phyloP scores from a whole-genome alignment of 495 filamentous ascomycete species.

The Neurospora africana region DNA sequence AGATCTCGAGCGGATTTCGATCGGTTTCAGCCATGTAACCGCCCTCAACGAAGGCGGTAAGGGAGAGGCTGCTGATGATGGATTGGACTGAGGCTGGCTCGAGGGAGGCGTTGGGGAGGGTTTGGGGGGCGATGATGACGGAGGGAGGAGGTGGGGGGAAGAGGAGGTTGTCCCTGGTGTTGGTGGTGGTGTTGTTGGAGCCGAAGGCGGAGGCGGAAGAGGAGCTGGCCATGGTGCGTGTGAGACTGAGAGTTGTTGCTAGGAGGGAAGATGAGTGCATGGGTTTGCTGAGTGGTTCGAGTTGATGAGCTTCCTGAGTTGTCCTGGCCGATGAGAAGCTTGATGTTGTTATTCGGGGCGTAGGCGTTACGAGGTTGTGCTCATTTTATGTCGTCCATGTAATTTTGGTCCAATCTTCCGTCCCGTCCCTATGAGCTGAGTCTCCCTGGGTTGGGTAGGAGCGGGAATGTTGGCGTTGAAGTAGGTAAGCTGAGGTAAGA shows the following conservation, averaged over 20 bases:
- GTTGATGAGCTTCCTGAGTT: not conserved
- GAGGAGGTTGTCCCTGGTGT: not conserved
- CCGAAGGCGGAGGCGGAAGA: not conserved
- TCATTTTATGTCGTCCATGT: not conserved
- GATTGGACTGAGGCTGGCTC: constrained; percentile 27
- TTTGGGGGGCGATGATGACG: constrained; percentile 16
- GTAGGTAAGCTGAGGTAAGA: not conserved
- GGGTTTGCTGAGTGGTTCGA: not conserved
- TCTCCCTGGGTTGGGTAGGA: not conserved
- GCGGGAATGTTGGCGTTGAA: not conserved
- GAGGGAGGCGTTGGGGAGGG: constrained; percentile 9
- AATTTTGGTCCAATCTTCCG: not conserved
- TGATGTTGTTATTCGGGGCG: not conserved
- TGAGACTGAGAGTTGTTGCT: not conserved
- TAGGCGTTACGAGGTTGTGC: not conserved
- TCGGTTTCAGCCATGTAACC: constrained; percentile 58
- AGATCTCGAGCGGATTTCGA: constrained; percentile 36
- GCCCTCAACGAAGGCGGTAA: constrained; percentile 49
- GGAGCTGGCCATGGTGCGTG: not conserved
- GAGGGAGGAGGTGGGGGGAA: not conserved
- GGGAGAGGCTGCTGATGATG: constrained; percentile 34
- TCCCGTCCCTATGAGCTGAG: not conserved
- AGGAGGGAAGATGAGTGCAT: not conserved
- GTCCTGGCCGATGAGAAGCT: not conserved
- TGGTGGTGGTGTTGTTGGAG: not conserved